Base-by-base conservation (phyloP, 352 stramenopile species). In the Blastocystis sp. region DNA sequence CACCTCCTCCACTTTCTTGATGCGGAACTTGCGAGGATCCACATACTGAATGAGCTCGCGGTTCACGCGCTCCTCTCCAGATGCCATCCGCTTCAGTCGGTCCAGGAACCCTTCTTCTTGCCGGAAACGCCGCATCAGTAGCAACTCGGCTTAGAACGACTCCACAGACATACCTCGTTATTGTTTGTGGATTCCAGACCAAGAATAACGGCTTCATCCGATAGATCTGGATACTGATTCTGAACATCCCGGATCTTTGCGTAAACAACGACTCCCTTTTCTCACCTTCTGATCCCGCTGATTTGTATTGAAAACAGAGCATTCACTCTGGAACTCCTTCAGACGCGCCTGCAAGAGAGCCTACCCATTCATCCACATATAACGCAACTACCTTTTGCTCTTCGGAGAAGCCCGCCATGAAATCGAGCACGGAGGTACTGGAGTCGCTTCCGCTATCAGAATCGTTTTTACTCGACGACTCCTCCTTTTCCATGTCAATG, bases 221-320 rank as follows among this genome's bases (percentile, higher is more conserved):
- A 40, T 44, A 81, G 36, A 9, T 81, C 42, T 3, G 69, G 69
- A 64, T 64, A 81, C 46, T 63, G 24, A 9, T 49, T 65, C 24
- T 44, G 16, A 9, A 81, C 69, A 81, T 81, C 69, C 8, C 38
- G 40, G 46, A 81, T 81, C 69, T 81, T 42, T 11, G 16, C 32
- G 0, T 64, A 0, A 64, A 63, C 38, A 6, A 9, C 42, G 32
- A 4, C n/a, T 32, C 1, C n/a, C n/a, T 49, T n/a, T 16, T 65
- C 46, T 61, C n/a, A 81, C 69, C 24, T 81, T 81, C 40, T 81
- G 69, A 42, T 64, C 48, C 32, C 27, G 34, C 48, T 81, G 69
- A n/a, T 81, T 81, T 32, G 24, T 51, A 44, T 81, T 81, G 48
- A 81, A 81, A 42, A 64, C 49, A 42, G 24, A 44, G 36, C 54